phyloP scores from a whole-genome alignment of 371 early-diverging fungal species.

The Apophysomyces trapeziformis region DNA sequence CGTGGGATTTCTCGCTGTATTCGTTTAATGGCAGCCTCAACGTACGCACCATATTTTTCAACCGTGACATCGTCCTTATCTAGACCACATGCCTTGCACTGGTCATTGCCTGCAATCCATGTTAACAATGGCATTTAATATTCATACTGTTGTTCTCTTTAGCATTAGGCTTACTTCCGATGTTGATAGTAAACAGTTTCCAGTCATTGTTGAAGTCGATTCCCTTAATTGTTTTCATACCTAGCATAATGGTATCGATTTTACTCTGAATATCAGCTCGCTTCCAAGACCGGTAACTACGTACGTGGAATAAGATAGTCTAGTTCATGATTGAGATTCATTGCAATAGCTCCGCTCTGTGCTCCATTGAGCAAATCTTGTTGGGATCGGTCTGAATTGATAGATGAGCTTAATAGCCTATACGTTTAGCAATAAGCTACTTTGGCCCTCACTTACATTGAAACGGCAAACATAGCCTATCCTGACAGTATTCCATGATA shows the following conservation, averaged over 20 bases:
- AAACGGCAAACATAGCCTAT: constrained; percentile 15
- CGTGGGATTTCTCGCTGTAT: constrained; percentile 22
- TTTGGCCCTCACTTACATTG: neutral
- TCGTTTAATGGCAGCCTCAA: constrained; percentile 19
- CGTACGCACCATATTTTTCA: constrained; percentile 19
- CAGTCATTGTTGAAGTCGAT: constrained; percentile 39
- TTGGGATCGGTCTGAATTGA: constrained; percentile 26
- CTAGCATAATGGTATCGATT: constrained; percentile 7
- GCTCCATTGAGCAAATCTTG: constrained; percentile 48
- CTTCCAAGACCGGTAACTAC: neutral
- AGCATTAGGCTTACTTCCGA: constrained; percentile 40
- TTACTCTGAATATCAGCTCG: neutral
- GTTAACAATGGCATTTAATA: too few relatives aligned
- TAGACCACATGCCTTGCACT: constrained; percentile 20
- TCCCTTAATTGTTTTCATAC: constrained; percentile 21
- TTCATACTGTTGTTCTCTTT: constrained; percentile 20
- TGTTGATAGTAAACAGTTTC: constrained; percentile 51
- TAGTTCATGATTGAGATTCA: constrained; percentile 38
- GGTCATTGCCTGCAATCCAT: constrained; percentile 21
- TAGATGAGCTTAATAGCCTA: too few relatives aligned
- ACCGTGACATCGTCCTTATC: constrained; percentile 16
- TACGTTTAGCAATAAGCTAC: neutral
- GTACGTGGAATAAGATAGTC: constrained; percentile 41
- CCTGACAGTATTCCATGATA: constrained; percentile 30
- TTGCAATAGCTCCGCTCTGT: constrained; percentile 40